Percentiles rank a stretch among this genome's conserved stretches.
Conservation (phyloP, 352 stramenopile genomes). For the Pythium biforme region DNA sequence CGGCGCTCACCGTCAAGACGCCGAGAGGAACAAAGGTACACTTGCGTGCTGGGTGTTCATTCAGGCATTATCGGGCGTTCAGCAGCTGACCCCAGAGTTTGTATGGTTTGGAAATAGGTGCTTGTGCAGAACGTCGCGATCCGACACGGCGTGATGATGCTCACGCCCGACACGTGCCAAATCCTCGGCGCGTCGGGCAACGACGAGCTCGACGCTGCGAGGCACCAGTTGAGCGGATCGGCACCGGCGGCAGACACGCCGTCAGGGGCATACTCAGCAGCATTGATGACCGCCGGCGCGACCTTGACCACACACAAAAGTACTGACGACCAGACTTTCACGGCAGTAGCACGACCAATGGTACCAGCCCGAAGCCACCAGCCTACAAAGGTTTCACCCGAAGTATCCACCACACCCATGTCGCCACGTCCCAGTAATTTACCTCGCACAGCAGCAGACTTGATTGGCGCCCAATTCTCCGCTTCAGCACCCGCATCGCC, state of each 20-base stretch:
- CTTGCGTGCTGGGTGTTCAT: too few species aligned
- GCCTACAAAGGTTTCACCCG: not conserved
- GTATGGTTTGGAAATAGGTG: constrained; percentile 32
- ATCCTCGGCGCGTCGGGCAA: constrained; percentile 48
- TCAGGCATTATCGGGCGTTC: too few species aligned
- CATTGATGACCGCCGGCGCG: constrained; percentile 37
- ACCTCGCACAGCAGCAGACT: constrained; percentile 8
- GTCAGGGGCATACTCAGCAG: constrained; percentile 54
- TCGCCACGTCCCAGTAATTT: not conserved
- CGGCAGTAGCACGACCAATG: not conserved
- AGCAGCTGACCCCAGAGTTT: too few species aligned
- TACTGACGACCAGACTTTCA: not conserved
- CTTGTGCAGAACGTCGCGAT: constrained; percentile 62
- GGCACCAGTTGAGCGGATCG: constrained; percentile 19
- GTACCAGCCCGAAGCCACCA: not conserved
- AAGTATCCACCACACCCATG: not conserved
- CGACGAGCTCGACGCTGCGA: constrained; percentile 16
- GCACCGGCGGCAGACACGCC: not conserved
- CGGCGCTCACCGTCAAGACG: constrained; percentile 51
- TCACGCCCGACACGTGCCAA: constrained; percentile 66
- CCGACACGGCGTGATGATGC: constrained; percentile 66
- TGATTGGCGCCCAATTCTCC: not conserved
- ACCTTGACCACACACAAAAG: not conserved
- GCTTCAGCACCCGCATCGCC: not conserved
- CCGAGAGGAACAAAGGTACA: constrained; percentile 58